These are phyloP conservation scores for Kodamaea hsintzibuensis DNA, from an alignment of 805 yeast species.

Conservation along the genomic window DNA sequence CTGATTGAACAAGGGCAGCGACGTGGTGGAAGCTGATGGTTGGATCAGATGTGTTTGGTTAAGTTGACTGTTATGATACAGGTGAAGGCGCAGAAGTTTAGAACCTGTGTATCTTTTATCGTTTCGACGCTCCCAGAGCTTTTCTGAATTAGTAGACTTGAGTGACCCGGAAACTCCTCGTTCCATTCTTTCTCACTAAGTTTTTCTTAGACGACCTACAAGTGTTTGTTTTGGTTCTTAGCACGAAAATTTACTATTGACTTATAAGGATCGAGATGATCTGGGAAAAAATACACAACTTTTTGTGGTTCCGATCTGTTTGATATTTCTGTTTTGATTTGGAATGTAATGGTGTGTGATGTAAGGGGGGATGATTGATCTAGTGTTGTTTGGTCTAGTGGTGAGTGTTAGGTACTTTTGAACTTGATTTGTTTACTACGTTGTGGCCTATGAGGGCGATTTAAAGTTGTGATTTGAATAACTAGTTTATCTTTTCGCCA, in stretches of 20 bases:
- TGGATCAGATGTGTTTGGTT: neutral
- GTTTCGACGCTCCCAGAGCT: conserved; percentile 1
- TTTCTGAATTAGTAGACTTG: neutral
- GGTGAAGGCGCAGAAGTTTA: neutral
- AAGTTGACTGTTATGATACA: neutral
- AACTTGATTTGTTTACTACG: too few species aligned
- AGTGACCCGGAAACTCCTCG: conserved; percentile 1
- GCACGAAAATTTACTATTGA: neutral
- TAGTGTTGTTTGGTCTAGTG: neutral
- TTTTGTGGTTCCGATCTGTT: neutral
- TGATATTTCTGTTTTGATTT: neutral
- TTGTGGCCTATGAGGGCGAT: too few species aligned
- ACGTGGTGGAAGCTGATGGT: neutral
- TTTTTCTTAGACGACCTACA: neutral
- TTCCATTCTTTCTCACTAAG: neutral
- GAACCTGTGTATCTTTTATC: neutral
- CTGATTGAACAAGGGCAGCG: conserved; percentile 3
- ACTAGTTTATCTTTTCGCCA: too few species aligned
- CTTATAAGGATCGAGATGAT: conserved; percentile 1
- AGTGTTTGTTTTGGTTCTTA: neutral
- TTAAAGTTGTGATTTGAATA: too few species aligned
- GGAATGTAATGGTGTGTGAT: neutral
- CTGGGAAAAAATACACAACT: neutral
- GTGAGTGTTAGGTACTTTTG: neutral
- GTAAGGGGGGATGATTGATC: neutral